Evolutionary conservation across 176 grass and related monocot genomes (phyloP).

Genomic region (Triticum monococcum): DNA sequence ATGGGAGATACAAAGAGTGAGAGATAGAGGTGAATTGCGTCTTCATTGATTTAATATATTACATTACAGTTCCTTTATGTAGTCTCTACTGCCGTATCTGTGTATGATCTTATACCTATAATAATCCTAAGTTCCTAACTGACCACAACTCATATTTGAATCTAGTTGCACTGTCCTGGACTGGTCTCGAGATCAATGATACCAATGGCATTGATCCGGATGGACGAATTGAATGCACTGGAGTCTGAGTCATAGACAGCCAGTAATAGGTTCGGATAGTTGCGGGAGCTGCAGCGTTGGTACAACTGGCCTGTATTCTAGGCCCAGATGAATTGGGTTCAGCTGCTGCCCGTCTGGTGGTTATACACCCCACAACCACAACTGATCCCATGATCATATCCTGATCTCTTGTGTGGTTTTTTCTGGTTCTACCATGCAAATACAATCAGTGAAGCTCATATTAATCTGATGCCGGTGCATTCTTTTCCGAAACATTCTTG

Average conservation of each 20-base stretch:
- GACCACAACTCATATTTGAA: neutral
- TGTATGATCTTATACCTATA: neutral
- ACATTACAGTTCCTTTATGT: neutral
- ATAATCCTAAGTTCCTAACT: neutral
- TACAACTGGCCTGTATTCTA: neutral
- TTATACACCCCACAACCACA: neutral
- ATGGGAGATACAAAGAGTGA: neutral
- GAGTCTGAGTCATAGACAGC: neutral
- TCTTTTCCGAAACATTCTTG: neutral
- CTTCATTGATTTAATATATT: neutral
- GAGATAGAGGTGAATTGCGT: neutral
- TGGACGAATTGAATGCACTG: neutral
- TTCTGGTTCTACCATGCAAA: slow-evolving; percentile 16
- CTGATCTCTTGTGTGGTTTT: neutral
- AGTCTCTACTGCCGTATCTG: neutral
- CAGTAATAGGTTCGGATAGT: neutral
- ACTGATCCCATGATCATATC: neutral
- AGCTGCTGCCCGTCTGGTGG: neutral
- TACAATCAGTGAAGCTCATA: neutral
- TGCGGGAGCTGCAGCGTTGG: neutral
- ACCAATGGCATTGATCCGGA: neutral
- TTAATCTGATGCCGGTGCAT: neutral
- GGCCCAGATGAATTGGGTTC: neutral
- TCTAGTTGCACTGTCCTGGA: neutral
- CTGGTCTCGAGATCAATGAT: neutral